Percentiles rank a stretch among this genome's conserved stretches.
phyloP scores from a whole-genome alignment of 192 early-diverging fungal species.

The Paraglomus occultum region DNA sequence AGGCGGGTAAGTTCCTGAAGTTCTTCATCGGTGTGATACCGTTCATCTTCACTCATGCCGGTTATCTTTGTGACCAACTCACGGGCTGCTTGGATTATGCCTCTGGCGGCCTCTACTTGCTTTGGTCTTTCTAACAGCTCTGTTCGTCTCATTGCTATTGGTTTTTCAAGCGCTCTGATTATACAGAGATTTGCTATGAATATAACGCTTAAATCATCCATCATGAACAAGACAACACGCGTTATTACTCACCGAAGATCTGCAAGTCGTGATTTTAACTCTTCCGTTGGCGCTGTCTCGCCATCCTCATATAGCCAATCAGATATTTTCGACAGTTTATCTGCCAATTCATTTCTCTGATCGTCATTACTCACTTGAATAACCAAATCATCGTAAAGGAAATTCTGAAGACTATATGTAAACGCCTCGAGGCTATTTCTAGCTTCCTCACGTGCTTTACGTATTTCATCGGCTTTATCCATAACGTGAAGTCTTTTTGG shows the following conservation, averaged over 20 bases:
- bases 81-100: constrained; percentile 36
- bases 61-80: constrained; percentile 46
- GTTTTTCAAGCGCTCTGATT: constrained; percentile 45
- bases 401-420: constrained; percentile 82
- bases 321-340: constrained; percentile 53
- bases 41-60: constrained; percentile 48
- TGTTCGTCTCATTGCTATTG: constrained; percentile 44
- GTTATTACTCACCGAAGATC: constrained; percentile 39
- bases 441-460: constrained; percentile 75
- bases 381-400: constrained; percentile 74
- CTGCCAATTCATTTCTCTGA: constrained; percentile 64
- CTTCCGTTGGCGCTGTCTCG: constrained; percentile 65
- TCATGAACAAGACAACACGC: background rate
- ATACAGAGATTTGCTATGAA: constrained; percentile 7
- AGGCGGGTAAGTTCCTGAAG: constrained; percentile 51
- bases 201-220: background rate
- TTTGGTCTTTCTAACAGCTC: constrained; percentile 48
- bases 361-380: constrained; percentile 64
- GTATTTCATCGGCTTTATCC: constrained; percentile 70
- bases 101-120: constrained; percentile 38
- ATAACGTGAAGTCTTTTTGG: constrained; percentile 46
- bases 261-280: constrained; percentile 54
- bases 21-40: constrained; percentile 56
- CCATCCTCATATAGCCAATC: constrained; percentile 89
- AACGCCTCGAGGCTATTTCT: constrained; percentile 88